Evolutionary conservation across 2,329 filamentous ascomycete genomes (phyloP), one percentile per base, ranked within the genome.

Genomic region (Sarocladium brachiariae): DNA sequence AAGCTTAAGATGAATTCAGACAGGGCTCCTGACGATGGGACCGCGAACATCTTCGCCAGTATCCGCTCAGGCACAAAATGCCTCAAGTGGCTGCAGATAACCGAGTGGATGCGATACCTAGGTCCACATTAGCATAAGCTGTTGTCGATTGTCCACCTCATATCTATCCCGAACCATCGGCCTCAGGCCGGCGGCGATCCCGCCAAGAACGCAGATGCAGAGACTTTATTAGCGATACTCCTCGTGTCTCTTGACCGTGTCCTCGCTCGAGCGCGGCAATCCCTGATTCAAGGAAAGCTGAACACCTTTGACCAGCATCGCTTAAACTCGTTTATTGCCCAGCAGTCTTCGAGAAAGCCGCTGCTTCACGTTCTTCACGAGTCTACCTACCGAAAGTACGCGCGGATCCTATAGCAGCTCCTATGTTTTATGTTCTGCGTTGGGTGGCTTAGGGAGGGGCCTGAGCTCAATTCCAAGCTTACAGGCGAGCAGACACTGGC

Each of bases 41-140:
- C 34, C 34, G 34, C 34, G 34, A 37, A 37, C 34, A 16, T 37
- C 34, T 37, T 37, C 34, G 34, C 34, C 34, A 37, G 34, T n/a
- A 37, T 37, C 34, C 34, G 34, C 34, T 11, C 34, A 37, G 34
- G 34, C 34, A 37, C 7, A 11, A 37, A 37, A 37, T 37, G 34
- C 34, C 34, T 37, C 16, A 37, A 37, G 34, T 37, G 34, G 34
- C 34, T 37, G 34, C n/a, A 37, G 34, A 37, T 37, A 37, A 37
- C 34, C 10, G 34, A 37, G 34, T 37, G 34, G 34, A 37, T 37
- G 34, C 34, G 34, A 37, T 37, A 37, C 34, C 34, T 37, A 37
- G 34, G n/a, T 37, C 34, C n/a, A 37, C 34, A 37, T 37, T n/a
- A 37, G 34, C 34, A 37, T 37, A n/a, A 37, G 34, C 34, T 37